Conservation (phyloP, 1,284 basidiomycete species). For the Mycena citricolor region DNA sequence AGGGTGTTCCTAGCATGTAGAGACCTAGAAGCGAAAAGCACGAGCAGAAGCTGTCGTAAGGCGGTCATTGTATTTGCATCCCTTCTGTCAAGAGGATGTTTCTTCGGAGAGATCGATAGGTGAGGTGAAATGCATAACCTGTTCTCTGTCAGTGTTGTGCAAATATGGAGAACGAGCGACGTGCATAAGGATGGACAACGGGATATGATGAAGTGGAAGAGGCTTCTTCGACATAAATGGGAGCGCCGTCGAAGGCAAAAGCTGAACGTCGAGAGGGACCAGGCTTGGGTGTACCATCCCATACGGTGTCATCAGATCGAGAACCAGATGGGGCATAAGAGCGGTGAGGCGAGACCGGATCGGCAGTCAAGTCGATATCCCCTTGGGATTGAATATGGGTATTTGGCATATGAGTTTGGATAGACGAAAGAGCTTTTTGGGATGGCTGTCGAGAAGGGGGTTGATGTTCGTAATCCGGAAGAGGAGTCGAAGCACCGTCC, state of each 20-base stretch:
- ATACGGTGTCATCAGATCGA: conserved; percentile 20
- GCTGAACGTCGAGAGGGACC: conserved; percentile 9
- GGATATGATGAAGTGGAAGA: conserved; percentile 20
- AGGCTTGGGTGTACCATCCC: conserved; percentile 18
- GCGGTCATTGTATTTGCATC: too few relatives aligned
- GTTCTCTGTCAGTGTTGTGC: neutral
- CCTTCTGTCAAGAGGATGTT: too few relatives aligned
- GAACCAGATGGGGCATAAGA: conserved; percentile 12
- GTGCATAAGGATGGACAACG: conserved; percentile 27
- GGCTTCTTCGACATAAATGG: conserved; percentile 17
- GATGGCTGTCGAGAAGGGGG: conserved; percentile 19
- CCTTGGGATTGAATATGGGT: neutral
- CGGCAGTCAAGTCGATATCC: neutral
- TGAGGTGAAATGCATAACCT: conserved; percentile 29
- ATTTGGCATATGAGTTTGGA: conserved; percentile 4
- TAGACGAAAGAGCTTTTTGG: conserved; percentile 18
- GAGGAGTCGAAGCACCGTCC: conserved; percentile 24
- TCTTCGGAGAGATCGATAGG: conserved; percentile 25
- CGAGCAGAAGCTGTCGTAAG: too few relatives aligned
- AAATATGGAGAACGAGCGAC: conserved; percentile 3
- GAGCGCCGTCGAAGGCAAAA: conserved; percentile 15
- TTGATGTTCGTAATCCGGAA: conserved; percentile 30
- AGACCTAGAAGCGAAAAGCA: too few relatives aligned
- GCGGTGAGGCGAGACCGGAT: neutral
- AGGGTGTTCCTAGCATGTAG: too few relatives aligned